Percentiles rank a stretch among this genome's conserved stretches.
These are phyloP conservation scores for Blastomyces percursus DNA, from an alignment of 2,329 filamentous ascomycete species.

Conservation along the genomic window DNA sequence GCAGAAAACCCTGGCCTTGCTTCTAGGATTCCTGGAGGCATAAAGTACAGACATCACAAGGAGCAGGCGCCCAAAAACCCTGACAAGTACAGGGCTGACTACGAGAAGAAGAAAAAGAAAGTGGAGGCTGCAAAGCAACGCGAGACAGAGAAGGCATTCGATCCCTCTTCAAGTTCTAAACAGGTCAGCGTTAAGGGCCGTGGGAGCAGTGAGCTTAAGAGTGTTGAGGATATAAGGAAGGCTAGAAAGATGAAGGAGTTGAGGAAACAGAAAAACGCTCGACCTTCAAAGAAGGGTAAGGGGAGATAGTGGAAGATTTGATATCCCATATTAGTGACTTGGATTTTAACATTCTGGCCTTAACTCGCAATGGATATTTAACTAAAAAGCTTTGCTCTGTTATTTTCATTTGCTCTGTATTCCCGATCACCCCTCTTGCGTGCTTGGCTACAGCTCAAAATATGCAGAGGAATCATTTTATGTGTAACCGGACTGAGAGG, in stretches of 20 bases:
- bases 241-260: slow-evolving; percentile 65
- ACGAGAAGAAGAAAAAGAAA: slow-evolving; percentile 78
- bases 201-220: slow-evolving; percentile 72
- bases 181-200: slow-evolving; percentile 58
- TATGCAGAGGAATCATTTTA: background rate
- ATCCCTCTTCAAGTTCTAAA: slow-evolving; percentile 9
- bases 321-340: background rate
- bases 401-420: background rate
- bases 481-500: background rate
- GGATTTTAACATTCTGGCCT: background rate
- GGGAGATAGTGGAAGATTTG: background rate
- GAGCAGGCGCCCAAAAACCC: slow-evolving; percentile 85
- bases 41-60: slow-evolving; percentile 72
- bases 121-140: slow-evolving; percentile 76
- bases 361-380: background rate
- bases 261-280: slow-evolving; percentile 75
- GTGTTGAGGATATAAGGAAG: slow-evolving; percentile 73
- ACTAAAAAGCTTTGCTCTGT: background rate
- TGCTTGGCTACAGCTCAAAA: background rate
- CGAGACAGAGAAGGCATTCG: slow-evolving; percentile 16
- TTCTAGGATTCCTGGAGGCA: slow-evolving; percentile 34
- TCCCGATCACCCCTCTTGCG: background rate
- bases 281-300: slow-evolving; percentile 53
- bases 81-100: slow-evolving; percentile 87
- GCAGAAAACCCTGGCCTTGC: slow-evolving; percentile 44